These are phyloP conservation scores for Ceratocystis ficicola DNA, from an alignment of 2,329 filamentous ascomycete species.

Conservation along the genomic window DNA sequence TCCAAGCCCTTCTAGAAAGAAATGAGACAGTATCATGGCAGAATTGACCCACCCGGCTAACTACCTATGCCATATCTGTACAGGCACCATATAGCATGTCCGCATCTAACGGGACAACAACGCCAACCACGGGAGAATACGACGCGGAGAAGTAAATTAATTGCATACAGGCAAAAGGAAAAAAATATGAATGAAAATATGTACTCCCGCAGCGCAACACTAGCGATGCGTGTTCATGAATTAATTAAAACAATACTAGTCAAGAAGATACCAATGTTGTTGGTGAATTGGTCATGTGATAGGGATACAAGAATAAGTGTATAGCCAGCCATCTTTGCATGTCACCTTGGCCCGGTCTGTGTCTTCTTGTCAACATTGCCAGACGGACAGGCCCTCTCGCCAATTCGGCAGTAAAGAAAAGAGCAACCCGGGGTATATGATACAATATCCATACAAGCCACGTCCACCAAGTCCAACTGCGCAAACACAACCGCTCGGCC, in stretches of 20 bases:
- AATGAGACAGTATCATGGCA: too few relatives aligned
- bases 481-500: too few relatives aligned
- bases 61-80: neutral
- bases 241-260: neutral
- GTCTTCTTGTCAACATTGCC: too few relatives aligned
- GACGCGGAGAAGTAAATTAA: slow-evolving; percentile 23
- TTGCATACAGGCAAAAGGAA: neutral
- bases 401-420: slow-evolving; percentile 15
- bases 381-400: neutral
- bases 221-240: neutral
- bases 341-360: neutral
- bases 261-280: neutral
- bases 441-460: neutral
- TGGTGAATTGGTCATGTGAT: neutral
- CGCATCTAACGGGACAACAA: slow-evolving; percentile 48
- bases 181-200: neutral
- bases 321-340: neutral
- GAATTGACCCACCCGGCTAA: too few relatives aligned
- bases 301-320: neutral
- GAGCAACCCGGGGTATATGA: slow-evolving; percentile 15
- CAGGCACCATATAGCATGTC: slow-evolving; percentile 65
- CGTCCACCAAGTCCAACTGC: neutral
- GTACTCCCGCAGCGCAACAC: neutral
- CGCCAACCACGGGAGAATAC: slow-evolving; percentile 39
- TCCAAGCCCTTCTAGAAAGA: neutral